Evolutionary conservation across 2,329 filamentous ascomycete species (phyloP).

Genomic region (Xylaria sp.): DNA sequence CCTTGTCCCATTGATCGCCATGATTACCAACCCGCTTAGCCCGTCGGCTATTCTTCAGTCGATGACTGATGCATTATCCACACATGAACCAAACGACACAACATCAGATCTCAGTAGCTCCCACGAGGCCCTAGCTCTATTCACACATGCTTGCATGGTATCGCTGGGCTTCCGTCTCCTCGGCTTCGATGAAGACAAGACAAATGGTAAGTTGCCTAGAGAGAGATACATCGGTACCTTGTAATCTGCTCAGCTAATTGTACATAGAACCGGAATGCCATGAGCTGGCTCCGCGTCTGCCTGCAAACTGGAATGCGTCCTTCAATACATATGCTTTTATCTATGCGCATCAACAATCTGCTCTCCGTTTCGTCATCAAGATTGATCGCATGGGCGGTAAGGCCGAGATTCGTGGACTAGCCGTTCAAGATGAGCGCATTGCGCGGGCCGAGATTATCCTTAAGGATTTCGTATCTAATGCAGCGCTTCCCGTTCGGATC

Average conservation of each 20-base stretch:
- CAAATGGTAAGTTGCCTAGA: constrained; percentile 62
- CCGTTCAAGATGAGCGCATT: constrained; percentile 82
- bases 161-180: constrained; percentile 82
- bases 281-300: constrained; percentile 70
- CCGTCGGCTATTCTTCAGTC: constrained; percentile 60
- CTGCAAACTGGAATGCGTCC: constrained; percentile 81
- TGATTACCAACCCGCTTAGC: constrained; percentile 53
- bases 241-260: constrained; percentile 6
- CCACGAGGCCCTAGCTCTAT: constrained; percentile 85
- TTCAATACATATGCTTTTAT: constrained; percentile 80
- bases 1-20: constrained; percentile 23
- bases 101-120: constrained; percentile 73
- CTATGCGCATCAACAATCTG: constrained; percentile 86
- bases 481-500: constrained; percentile 66
- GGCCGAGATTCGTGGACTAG: constrained; percentile 83
- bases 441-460: constrained; percentile 78
- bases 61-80: constrained; percentile 70
- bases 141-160: constrained; percentile 84
- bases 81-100: constrained; percentile 62
- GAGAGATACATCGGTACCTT: neutral
- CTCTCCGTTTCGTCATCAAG: constrained; percentile 84
- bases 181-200: constrained; percentile 85
- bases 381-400: constrained; percentile 84
- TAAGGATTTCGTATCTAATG: constrained; percentile 77
- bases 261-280: constrained; percentile 65